A percentile compares a stretch with the other conserved stretches of the same genome.
Conservation (phyloP, 306 rosid genomes). For the Lablab purpureus region DNA sequence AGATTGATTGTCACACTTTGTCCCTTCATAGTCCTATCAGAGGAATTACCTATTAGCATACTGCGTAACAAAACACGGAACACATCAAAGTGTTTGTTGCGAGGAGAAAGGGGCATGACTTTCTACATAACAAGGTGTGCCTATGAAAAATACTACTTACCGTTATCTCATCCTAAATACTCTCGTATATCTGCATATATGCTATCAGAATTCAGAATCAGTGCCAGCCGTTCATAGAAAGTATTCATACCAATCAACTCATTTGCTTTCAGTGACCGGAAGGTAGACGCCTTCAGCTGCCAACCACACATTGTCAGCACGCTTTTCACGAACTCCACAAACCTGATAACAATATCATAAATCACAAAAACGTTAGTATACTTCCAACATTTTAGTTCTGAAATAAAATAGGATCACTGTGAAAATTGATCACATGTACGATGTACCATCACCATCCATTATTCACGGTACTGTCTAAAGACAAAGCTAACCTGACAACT, state of each 20-base stretch:
- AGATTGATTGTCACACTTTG: slow-evolving; percentile 5
- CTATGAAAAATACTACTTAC: slow-evolving; percentile 35
- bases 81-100: slow-evolving; percentile 14
- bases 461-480: neutral
- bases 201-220: slow-evolving; percentile 40
- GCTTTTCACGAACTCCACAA: slow-evolving; percentile 87
- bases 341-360: slow-evolving; percentile 60
- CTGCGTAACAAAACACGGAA: slow-evolving; percentile 34
- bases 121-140: slow-evolving; percentile 28
- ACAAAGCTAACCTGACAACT: neutral
- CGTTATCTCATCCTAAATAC: slow-evolving; percentile 40
- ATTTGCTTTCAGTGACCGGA: slow-evolving; percentile 75
- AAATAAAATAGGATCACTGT: neutral
- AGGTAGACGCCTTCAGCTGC: slow-evolving; percentile 98
- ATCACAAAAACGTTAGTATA: slow-evolving; percentile 12
- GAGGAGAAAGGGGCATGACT: slow-evolving; percentile 14
- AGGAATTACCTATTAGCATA: slow-evolving; percentile 29
- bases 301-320: slow-evolving; percentile 91
- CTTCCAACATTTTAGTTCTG: slow-evolving; percentile 18
- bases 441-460: neutral
- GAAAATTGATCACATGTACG: neutral
- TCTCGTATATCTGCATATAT: slow-evolving; percentile 45
- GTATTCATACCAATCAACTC: slow-evolving; percentile 45
- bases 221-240: slow-evolving; percentile 44
- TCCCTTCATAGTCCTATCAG: slow-evolving; percentile 13